Conservation (phyloP, 257 asterid species). For the Jacaranda copaia region DNA sequence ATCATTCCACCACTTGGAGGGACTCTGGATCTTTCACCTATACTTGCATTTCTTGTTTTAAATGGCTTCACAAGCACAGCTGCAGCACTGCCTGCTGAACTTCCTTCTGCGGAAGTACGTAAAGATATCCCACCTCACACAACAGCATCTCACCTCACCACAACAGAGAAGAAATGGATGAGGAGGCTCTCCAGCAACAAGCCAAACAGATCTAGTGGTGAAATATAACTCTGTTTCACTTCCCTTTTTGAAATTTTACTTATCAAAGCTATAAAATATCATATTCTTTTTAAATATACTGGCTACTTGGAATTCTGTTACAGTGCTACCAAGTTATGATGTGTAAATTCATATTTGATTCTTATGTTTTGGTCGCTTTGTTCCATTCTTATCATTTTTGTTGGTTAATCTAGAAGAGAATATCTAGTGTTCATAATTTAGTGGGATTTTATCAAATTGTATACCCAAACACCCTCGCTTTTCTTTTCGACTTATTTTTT, state of each 20-base stretch:
- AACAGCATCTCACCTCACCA: constrained; percentile 43
- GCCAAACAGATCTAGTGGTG: constrained; percentile 39
- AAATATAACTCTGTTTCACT: constrained; percentile 36
- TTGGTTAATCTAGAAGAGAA: not conserved
- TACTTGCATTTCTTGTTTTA: constrained; percentile 79
- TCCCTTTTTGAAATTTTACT: constrained; percentile 21
- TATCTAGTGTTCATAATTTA: not conserved
- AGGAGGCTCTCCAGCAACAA: constrained; percentile 59
- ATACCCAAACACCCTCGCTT: not conserved
- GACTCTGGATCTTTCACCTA: constrained; percentile 84
- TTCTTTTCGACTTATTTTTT: not conserved
- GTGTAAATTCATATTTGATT: constrained; percentile 26
- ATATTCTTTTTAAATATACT: constrained; percentile 24
- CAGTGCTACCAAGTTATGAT: constrained; percentile 20
- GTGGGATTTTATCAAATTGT: constrained; percentile 9
- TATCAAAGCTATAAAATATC: not conserved
- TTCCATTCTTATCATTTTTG: not conserved
- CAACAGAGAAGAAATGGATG: constrained; percentile 75
- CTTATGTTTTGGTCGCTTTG: not conserved
- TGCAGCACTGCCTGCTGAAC: constrained; percentile 95
- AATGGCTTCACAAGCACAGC: constrained; percentile 85
- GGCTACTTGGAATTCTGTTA: constrained; percentile 19
- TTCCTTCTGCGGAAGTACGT: constrained; percentile 59
- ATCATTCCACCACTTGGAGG: constrained; percentile 98
- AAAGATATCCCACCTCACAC: constrained; percentile 36